phyloP scores from a whole-genome alignment of 2,329 filamentous ascomycete genomes.

The Xylaria sp. region DNA sequence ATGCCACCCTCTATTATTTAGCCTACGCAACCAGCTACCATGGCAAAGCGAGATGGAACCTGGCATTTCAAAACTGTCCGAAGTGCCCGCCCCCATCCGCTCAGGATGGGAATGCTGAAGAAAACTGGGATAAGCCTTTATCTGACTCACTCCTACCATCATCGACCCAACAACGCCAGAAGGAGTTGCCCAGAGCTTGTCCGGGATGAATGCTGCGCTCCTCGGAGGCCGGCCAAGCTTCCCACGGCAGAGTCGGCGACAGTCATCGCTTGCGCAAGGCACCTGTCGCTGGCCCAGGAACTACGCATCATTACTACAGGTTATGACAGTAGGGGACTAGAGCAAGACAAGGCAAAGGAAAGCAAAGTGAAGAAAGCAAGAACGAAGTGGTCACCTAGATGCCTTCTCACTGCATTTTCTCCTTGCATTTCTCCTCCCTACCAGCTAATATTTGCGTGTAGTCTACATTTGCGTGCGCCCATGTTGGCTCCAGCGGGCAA shows the following conservation, averaged over 20 bases:
- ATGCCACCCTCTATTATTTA: slow-evolving; percentile 44
- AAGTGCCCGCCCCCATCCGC: slow-evolving; percentile 27
- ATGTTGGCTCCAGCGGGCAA: not conserved
- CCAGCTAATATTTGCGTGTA: not conserved
- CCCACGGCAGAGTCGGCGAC: slow-evolving; percentile 24
- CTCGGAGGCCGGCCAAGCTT: slow-evolving; percentile 19
- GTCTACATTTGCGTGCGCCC: not conserved
- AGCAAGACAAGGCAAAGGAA: not conserved
- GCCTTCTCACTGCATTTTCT: slow-evolving; percentile 9
- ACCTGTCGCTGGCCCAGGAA: slow-evolving; percentile 33
- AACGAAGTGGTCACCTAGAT: not conserved
- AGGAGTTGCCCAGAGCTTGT: slow-evolving; percentile 20
- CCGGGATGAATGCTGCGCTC: slow-evolving; percentile 16
- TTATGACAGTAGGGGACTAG: not conserved
- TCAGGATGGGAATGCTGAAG: slow-evolving; percentile 18
- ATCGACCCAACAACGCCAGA: slow-evolving; percentile 3
- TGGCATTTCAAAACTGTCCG: slow-evolving; percentile 42
- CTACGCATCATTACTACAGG: slow-evolving; percentile 21
- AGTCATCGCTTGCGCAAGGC: slow-evolving; percentile 41
- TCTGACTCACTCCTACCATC: slow-evolving; percentile 36
- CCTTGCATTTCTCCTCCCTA: not conserved
- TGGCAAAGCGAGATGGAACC: slow-evolving; percentile 43
- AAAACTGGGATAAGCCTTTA: slow-evolving; percentile 15
- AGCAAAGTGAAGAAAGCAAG: not conserved
- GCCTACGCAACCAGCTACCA: slow-evolving; percentile 37